Percentiles rank a stretch among this genome's conserved stretches.
These are phyloP conservation scores for Purpureocillium lavendulum DNA, from an alignment of 2,329 filamentous ascomycete genomes.

Conservation along the genomic window DNA sequence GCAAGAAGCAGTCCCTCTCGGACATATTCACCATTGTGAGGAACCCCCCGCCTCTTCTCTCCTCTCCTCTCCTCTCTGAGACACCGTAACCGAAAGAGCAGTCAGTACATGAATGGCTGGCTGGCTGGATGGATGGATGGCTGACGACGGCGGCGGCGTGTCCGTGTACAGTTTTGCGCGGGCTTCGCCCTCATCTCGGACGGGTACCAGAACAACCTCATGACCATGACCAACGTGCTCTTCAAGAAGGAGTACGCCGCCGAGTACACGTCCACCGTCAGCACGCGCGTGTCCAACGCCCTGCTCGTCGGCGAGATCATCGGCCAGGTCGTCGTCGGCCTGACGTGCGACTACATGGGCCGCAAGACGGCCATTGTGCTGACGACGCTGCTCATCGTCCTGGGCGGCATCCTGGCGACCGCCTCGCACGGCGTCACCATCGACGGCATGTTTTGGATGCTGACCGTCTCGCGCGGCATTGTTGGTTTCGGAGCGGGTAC, in stretches of 20 bases:
- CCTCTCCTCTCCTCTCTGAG: not conserved
- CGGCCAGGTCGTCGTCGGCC: slow-evolving; percentile 28
- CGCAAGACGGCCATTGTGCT: slow-evolving; percentile 37
- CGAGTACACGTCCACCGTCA: slow-evolving; percentile 26
- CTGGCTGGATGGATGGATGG: too few relatives aligned
- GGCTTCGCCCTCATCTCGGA: slow-evolving; percentile 26
- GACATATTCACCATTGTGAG: slow-evolving; percentile 18
- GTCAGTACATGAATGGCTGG: not conserved
- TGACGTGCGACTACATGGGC: slow-evolving; percentile 39
- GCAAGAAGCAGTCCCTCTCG: slow-evolving; percentile 12
- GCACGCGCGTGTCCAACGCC: slow-evolving; percentile 31
- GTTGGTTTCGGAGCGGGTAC: slow-evolving; percentile 35
- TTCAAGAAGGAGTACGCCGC: slow-evolving; percentile 22
- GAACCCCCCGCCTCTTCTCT: not conserved
- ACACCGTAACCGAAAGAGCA: not conserved
- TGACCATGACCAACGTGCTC: slow-evolving; percentile 23
- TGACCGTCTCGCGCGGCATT: slow-evolving; percentile 39
- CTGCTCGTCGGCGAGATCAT: slow-evolving; percentile 33
- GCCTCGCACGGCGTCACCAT: slow-evolving; percentile 35
- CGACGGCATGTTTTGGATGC: slow-evolving; percentile 43
- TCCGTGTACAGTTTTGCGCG: slow-evolving; percentile 14
- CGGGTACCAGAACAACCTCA: slow-evolving; percentile 28
- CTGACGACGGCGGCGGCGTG: too few relatives aligned
- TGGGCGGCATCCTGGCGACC: slow-evolving; percentile 36
- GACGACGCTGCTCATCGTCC: slow-evolving; percentile 37